Evolutionary conservation across 768 basidiomycete genomes (phyloP).

Genomic region (Pulveroboletus sp.): DNA sequence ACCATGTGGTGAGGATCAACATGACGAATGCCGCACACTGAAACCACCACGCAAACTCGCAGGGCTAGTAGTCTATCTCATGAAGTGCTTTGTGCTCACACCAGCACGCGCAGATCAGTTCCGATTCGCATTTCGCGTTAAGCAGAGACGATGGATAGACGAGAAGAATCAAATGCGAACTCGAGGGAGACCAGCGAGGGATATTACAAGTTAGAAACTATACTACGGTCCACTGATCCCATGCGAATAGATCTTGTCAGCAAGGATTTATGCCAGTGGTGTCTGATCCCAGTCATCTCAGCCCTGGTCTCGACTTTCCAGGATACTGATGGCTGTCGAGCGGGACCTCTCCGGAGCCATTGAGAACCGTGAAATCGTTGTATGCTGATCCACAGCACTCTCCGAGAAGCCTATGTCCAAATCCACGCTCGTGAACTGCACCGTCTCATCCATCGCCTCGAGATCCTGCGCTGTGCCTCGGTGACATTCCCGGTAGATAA

Average conservation of each 20-base stretch:
- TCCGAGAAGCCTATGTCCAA: constrained; percentile 2
- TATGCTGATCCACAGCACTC: neutral
- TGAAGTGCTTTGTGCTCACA: neutral
- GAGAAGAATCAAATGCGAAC: no score
- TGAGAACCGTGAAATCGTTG: neutral
- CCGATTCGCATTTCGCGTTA: no score
- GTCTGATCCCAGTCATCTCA: neutral
- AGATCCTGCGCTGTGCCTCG: constrained; percentile 3
- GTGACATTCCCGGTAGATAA: constrained; percentile 14
- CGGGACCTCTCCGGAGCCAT: neutral
- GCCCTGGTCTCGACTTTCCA: neutral
- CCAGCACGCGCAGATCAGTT: no score
- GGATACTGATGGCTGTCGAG: neutral
- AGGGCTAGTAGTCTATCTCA: neutral
- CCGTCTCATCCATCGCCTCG: neutral
- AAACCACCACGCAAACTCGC: no score
- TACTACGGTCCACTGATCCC: neutral
- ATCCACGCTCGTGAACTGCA: constrained; percentile 18
- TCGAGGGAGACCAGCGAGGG: no score
- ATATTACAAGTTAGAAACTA: no score
- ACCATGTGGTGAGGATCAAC: no score
- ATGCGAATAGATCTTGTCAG: neutral
- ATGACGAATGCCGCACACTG: no score
- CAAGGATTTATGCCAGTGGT: neutral
- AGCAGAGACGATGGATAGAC: no score